Conservation (phyloP, 306 rosid species). For the Begonia peltatifolia region DNA sequence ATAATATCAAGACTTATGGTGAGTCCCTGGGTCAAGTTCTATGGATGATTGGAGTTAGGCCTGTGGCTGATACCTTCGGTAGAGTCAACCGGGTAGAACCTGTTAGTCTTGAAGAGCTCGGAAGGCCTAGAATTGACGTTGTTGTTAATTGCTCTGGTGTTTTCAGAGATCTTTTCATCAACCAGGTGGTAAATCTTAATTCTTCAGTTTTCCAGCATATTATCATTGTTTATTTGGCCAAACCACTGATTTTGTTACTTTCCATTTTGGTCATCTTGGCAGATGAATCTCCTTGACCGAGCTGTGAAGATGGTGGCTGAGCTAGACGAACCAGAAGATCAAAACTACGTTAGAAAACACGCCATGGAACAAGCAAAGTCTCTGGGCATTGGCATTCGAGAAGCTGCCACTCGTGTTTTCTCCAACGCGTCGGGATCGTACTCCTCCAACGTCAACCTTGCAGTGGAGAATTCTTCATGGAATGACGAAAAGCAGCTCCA, state of each 20-base stretch:
- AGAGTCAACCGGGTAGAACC: conserved; percentile 79
- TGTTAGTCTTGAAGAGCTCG: conserved; percentile 88
- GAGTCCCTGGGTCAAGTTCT: conserved; percentile 92
- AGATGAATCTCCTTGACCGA: conserved; percentile 96
- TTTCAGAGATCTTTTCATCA: conserved; percentile 95
- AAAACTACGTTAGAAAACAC: conserved; percentile 77
- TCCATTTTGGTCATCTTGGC: conserved; percentile 8
- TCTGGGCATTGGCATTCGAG: conserved; percentile 75
- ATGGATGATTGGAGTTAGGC: conserved; percentile 95
- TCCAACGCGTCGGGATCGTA: conserved; percentile 97
- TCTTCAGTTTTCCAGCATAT: not conserved
- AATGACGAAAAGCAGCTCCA: conserved; percentile 98
- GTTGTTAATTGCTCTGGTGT: conserved; percentile 98
- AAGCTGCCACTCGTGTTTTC: conserved; percentile 93
- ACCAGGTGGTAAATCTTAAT: conserved; percentile 45
- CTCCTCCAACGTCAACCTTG: conserved; percentile 91
- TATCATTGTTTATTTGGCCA: no score
- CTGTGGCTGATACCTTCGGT: conserved; percentile 71
- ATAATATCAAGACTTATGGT: conserved; percentile 94
- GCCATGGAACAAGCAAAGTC: conserved; percentile 80
- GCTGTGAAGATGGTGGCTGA: conserved; percentile 98
- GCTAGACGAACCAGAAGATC: conserved; percentile 75
- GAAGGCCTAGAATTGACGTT: conserved; percentile 96
- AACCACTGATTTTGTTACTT: no score
- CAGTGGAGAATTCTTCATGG: conserved; percentile 97